Percentiles rank a stretch among this genome's conserved stretches.
Evolutionary conservation across 225 moss, liverwort and hornwort genomes (phyloP).

Genomic region (Sphagnum contortum): DNA sequence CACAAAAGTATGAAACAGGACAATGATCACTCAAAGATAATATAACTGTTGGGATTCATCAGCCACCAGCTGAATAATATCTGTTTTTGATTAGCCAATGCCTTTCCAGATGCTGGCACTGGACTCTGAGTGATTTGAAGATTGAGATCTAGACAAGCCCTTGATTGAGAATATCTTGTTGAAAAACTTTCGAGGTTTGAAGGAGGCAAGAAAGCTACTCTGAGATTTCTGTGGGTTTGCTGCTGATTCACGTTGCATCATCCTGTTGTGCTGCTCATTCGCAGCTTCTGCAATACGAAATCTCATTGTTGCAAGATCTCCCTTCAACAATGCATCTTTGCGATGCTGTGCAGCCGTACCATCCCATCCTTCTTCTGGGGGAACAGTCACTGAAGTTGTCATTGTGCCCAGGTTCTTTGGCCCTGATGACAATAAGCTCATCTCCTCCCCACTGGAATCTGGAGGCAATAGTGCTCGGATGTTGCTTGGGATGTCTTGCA

Average conservation of each 20-base stretch:
- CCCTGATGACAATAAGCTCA: no score
- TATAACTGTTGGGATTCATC: no score
- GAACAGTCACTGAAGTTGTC: neutral
- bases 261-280: slow-evolving; percentile 30
- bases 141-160: no score
- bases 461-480: slow-evolving; percentile 55
- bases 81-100: no score
- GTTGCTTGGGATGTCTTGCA: slow-evolving; percentile 43
- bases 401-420: no score
- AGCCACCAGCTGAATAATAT: no score
- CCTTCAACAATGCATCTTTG: slow-evolving; percentile 36
- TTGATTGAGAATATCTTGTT: slow-evolving; percentile 28
- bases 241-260: slow-evolving; percentile 8
- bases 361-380: slow-evolving; percentile 53
- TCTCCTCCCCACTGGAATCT: no score
- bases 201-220: slow-evolving; percentile 21
- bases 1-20: no score
- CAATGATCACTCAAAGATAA: no score
- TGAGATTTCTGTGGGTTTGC: slow-evolving; percentile 31
- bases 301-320: slow-evolving; percentile 70
- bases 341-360: slow-evolving; percentile 52
- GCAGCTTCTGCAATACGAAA: slow-evolving; percentile 61
- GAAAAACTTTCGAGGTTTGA: slow-evolving; percentile 44
- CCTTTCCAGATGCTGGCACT: no score
- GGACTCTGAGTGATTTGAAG: no score